These are phyloP conservation scores for Chaetomium strumarium DNA, from an alignment of 2,329 filamentous ascomycete genomes.

Conservation along the genomic window DNA sequence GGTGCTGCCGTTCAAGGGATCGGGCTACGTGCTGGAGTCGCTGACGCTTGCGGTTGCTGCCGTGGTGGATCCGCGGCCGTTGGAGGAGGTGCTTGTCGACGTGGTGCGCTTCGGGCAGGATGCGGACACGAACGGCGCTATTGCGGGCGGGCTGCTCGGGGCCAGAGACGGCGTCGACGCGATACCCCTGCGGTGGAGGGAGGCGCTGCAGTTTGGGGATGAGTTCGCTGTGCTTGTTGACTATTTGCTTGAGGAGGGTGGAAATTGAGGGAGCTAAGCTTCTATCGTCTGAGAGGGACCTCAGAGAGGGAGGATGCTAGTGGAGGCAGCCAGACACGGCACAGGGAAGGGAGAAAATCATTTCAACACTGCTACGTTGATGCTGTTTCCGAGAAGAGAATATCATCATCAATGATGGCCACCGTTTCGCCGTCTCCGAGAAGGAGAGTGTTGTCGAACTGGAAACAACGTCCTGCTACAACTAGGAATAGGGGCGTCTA, in stretches of 20 bases:
- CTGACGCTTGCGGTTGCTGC: slow-evolving; percentile 38
- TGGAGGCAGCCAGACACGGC: no score
- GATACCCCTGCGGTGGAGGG: slow-evolving; percentile 38
- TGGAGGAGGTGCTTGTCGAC: slow-evolving; percentile 42
- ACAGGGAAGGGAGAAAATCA: no score
- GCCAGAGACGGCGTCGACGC: slow-evolving; percentile 38
- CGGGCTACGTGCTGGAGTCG: slow-evolving; percentile 40
- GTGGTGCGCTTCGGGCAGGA: slow-evolving; percentile 40
- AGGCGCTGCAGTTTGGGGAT: slow-evolving; percentile 34
- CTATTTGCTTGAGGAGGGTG: slow-evolving; percentile 5
- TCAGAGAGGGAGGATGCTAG: no score
- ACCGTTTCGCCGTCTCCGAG: no score
- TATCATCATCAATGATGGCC: no score
- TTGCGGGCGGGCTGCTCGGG: slow-evolving; percentile 41
- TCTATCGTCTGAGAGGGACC: neutral
- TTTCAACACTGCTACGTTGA: no score
- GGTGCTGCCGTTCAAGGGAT: slow-evolving; percentile 27
- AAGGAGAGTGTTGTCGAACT: no score
- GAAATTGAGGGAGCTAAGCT: neutral
- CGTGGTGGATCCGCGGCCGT: slow-evolving; percentile 33
- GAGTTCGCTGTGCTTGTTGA: slow-evolving; percentile 31
- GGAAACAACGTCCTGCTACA: no score
- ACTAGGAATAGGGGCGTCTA: no score
- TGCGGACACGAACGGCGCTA: slow-evolving; percentile 42
- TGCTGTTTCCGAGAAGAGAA: no score